A percentile compares a stretch with the other conserved stretches of the same genome.
These are phyloP conservation scores for Cadophora sp. DNA, from an alignment of 2,329 filamentous ascomycete species.

Conservation along the genomic window DNA sequence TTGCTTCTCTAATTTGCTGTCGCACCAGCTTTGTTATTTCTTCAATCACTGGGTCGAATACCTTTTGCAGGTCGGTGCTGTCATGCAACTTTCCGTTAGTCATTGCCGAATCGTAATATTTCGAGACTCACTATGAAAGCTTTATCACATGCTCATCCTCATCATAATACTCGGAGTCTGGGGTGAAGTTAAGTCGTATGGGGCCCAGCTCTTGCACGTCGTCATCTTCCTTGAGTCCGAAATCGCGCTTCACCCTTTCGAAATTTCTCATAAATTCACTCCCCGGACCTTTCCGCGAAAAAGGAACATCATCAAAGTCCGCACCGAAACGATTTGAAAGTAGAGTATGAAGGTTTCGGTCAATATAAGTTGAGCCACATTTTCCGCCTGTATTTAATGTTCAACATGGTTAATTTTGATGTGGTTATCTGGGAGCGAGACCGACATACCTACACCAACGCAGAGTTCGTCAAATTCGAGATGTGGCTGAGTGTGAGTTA, in stretches of 20 bases:
- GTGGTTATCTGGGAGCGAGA: neutral
- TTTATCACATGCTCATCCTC: neutral
- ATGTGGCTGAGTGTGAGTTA: conserved; percentile 6
- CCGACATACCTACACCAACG: neutral
- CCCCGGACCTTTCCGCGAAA: conserved; percentile 29
- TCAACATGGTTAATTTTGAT: neutral
- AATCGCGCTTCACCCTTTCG: conserved; percentile 27
- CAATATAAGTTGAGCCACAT: conserved; percentile 38
- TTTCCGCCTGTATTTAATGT: conserved; percentile 34
- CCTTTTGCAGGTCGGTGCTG: conserved; percentile 32
- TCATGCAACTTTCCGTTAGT: neutral
- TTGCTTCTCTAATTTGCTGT: conserved; percentile 29
- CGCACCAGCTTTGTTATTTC: conserved; percentile 31
- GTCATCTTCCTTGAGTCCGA: conserved; percentile 27
- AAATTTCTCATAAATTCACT: neutral
- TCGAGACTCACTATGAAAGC: neutral
- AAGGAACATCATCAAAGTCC: conserved; percentile 28
- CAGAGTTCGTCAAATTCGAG: neutral
- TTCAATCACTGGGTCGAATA: conserved; percentile 38
- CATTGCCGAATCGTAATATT: neutral
- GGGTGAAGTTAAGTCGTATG: conserved; percentile 29
- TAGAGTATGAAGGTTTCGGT: conserved; percentile 36
- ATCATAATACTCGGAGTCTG: conserved; percentile 19
- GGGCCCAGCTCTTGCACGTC: conserved; percentile 26
- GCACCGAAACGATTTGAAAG: conserved; percentile 34